Base-by-base conservation (phyloP, 2,329 filamentous ascomycete species). In the Magnaporthales sp. region DNA sequence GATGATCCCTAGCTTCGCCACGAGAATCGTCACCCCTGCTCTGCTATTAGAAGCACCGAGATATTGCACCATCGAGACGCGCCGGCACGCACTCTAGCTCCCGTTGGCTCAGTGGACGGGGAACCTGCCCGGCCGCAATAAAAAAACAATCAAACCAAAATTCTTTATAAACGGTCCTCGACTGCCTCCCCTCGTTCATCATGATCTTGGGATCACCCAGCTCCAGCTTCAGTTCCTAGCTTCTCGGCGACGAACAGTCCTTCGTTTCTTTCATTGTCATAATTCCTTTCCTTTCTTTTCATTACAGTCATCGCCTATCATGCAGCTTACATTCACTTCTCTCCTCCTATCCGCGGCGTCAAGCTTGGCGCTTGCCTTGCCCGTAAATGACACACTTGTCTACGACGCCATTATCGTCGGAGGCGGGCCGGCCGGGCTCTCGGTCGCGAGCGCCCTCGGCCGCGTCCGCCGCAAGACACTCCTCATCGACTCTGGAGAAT, bases 341-440 rank as follows among this genome's bases (percentile, higher is more conserved):
- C 32, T 64, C 15, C 24, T 64, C 8, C 29, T 54, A 10, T 64
- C 63, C 7, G 38, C 63, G 4, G 63, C 24, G 0, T 54, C 63
- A 15, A 56, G 32, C 63, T 27, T 30, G 15, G 63, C 30, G 24
- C 63, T 64, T 1, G 63, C 63, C 1, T 15, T 13, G 63, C 63
- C 63, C 63, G 6, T 30, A 6, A 24, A 13, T 7, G 15, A 56
- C 7, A 30, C 1, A 2, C 13, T 29, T 7, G 63, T 64, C 6
- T 86, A 83, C 70, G 85, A 88, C 75, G 84, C 81, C 67, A 79
- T 88, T 58, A 76, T 88, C 51, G 76, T 88, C 5, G 85, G 85
- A 4, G 85, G 85, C 46, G 85, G 85, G 1, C 85, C 85, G 2
- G 76, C 85, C 0, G 85, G 85, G 0, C 79, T 88, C 1, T 79